These are phyloP conservation scores for Tarenaya hassleriana DNA, from an alignment of 345 rosid species.

Conservation along the genomic window DNA sequence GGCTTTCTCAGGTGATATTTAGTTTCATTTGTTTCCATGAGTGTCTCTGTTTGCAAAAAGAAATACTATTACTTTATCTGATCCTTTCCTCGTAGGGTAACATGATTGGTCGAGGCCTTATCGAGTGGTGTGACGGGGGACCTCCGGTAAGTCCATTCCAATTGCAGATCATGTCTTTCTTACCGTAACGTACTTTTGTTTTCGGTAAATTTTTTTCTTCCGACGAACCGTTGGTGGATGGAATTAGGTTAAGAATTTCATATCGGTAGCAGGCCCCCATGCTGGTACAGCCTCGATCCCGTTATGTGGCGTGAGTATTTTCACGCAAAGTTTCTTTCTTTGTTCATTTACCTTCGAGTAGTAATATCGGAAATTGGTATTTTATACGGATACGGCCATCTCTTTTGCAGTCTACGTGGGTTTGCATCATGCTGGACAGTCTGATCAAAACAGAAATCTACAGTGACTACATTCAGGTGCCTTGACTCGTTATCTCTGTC, in stretches of 20 bases:
- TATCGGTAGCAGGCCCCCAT: constrained; percentile 76
- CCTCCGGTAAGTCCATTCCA: constrained; percentile 75
- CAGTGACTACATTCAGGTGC: constrained; percentile 72
- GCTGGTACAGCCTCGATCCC: constrained; percentile 89
- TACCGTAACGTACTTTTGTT: neutral
- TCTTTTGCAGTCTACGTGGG: constrained; percentile 40
- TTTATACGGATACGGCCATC: neutral
- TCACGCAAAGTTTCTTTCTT: neutral
- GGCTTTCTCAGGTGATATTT: constrained; percentile 72
- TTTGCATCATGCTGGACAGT: constrained; percentile 61
- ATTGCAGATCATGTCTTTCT: too few relatives aligned
- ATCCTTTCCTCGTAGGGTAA: constrained; percentile 39
- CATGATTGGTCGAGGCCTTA: constrained; percentile 64
- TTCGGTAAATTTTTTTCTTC: neutral
- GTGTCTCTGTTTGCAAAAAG: neutral
- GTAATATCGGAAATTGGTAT: neutral
- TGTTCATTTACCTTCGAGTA: too few relatives aligned
- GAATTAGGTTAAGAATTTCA: constrained; percentile 76
- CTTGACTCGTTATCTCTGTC: too few relatives aligned
- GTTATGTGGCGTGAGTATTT: constrained; percentile 60
- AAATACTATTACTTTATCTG: neutral
- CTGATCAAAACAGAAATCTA: constrained; percentile 58
- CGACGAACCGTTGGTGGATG: neutral
- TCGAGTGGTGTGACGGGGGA: constrained; percentile 82
- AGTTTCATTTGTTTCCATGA: neutral